Evolutionary conservation across 2,329 filamentous ascomycete species (phyloP).

Genomic region (Hypocreales sp.): DNA sequence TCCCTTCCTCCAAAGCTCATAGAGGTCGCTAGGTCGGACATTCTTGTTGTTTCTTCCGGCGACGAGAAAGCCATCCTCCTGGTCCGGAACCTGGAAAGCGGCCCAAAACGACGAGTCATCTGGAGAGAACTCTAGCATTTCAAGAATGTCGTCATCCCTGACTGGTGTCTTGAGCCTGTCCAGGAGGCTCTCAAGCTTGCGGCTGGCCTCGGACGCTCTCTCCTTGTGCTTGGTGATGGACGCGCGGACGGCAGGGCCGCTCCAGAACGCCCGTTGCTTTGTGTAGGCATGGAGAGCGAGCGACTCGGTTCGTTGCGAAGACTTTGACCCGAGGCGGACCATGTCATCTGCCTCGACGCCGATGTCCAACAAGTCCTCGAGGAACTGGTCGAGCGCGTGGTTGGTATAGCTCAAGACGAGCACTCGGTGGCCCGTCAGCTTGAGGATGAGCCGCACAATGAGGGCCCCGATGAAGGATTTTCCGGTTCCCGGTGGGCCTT

Average conservation of each 20-base stretch:
- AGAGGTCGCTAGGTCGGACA: slow-evolving; percentile 14
- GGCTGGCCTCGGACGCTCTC: not conserved
- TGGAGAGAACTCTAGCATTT: slow-evolving; percentile 34
- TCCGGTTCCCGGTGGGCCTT: slow-evolving; percentile 62
- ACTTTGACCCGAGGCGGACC: slow-evolving; percentile 49
- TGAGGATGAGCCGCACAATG: slow-evolving; percentile 38
- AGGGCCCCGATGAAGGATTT: slow-evolving; percentile 61
- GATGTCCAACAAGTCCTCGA: slow-evolving; percentile 46
- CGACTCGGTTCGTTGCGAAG: slow-evolving; percentile 26
- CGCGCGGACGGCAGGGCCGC: slow-evolving; percentile 5
- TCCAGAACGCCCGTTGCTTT: not conserved
- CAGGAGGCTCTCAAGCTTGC: slow-evolving; percentile 12
- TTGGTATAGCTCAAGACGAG: slow-evolving; percentile 56
- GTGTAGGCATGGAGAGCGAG: slow-evolving; percentile 30
- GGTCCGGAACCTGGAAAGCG: slow-evolving; percentile 36
- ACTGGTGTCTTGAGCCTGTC: slow-evolving; percentile 3
- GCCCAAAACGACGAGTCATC: slow-evolving; percentile 34
- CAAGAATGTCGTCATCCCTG: slow-evolving; percentile 16
- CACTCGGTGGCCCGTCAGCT: slow-evolving; percentile 32
- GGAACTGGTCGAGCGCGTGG: slow-evolving; percentile 49
- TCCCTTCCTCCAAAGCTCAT: slow-evolving; percentile 7
- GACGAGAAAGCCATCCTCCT: slow-evolving; percentile 25
- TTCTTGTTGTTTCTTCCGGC: slow-evolving; percentile 29
- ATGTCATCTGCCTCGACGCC: slow-evolving; percentile 35
- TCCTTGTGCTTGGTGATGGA: slow-evolving; percentile 26